These are phyloP conservation scores for Aspergillus haitiensis DNA, from an alignment of 495 filamentous ascomycete species.

Conservation along the genomic window DNA sequence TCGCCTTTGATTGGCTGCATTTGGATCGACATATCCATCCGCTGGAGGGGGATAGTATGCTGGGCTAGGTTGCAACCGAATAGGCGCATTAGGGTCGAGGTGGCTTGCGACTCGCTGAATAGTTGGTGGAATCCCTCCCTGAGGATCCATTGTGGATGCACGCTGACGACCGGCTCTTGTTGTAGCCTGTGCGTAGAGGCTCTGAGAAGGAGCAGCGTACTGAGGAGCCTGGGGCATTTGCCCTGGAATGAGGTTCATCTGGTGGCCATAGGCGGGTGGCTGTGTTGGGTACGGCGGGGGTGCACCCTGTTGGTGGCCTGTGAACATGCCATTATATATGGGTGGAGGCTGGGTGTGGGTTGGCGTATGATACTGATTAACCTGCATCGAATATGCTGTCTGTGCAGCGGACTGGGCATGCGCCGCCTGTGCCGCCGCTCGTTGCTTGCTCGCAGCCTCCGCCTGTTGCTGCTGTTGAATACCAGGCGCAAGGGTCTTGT, in stretches of 20 bases:
- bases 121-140: constrained; percentile 84
- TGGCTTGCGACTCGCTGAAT: constrained; percentile 97
- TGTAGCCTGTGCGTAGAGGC: constrained; percentile 83
- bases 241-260: constrained; percentile 68
- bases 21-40: constrained; percentile 72
- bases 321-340: constrained; percentile 81
- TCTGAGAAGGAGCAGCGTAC: constrained; percentile 62
- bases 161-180: constrained; percentile 81
- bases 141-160: constrained; percentile 93
- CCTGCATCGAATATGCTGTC: constrained; percentile 57
- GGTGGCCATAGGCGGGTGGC: constrained; percentile 65
- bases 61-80: constrained; percentile 90
- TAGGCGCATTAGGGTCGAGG: constrained; percentile 91
- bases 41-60: constrained; percentile 97
- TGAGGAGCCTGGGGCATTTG: constrained; percentile 69
- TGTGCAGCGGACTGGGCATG: constrained; percentile 60
- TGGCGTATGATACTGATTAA: constrained; percentile 55
- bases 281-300: constrained; percentile 86
- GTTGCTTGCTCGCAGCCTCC: constrained; percentile 86
- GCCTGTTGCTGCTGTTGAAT: constrained; percentile 96
- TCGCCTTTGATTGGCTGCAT: constrained; percentile 63
- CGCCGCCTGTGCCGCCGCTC: constrained; percentile 63
- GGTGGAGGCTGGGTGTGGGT: constrained; percentile 58
- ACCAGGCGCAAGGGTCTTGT: constrained; percentile 89
- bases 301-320: constrained; percentile 68